These are phyloP conservation scores for Silene coronaria DNA, from an alignment of 179 eudicot species.

Conservation along the genomic window DNA sequence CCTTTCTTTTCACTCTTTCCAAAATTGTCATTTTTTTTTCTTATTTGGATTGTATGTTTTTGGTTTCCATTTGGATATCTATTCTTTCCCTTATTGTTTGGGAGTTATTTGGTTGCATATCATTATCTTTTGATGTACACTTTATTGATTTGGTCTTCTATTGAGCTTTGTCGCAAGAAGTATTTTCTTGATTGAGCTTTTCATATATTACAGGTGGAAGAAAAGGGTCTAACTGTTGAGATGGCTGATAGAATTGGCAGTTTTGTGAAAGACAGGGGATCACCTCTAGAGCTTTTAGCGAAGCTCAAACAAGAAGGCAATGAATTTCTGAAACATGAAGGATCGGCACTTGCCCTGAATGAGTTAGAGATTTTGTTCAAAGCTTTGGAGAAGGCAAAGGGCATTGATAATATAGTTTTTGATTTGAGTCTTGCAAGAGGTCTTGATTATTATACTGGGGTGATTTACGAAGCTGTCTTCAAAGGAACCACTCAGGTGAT, in stretches of 20 bases:
- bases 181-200: slow-evolving; percentile 15
- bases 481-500: slow-evolving; percentile 86
- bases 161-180: background rate
- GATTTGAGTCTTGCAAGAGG: slow-evolving; percentile 98
- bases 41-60: background rate
- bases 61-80: background rate
- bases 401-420: slow-evolving; percentile 68
- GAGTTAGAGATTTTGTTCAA: slow-evolving; percentile 79
- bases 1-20: background rate
- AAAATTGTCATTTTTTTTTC: background rate
- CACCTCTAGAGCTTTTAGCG: slow-evolving; percentile 61
- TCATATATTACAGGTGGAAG: slow-evolving; percentile 63
- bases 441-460: slow-evolving; percentile 94
- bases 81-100: background rate
- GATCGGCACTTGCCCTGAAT: slow-evolving; percentile 50
- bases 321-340: slow-evolving; percentile 53
- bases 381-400: slow-evolving; percentile 57
- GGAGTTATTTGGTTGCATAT: background rate
- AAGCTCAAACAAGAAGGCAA: slow-evolving; percentile 66
- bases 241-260: slow-evolving; percentile 72
- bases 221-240: slow-evolving; percentile 73
- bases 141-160: background rate
- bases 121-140: background rate
- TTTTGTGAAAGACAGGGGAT: slow-evolving; percentile 67
- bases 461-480: slow-evolving; percentile 87